Percentiles rank a stretch among this genome's conserved stretches.
These are phyloP conservation scores for Ganoderma lingzhi DNA, from an alignment of 1,284 basidiomycete species.

Conservation along the genomic window DNA sequence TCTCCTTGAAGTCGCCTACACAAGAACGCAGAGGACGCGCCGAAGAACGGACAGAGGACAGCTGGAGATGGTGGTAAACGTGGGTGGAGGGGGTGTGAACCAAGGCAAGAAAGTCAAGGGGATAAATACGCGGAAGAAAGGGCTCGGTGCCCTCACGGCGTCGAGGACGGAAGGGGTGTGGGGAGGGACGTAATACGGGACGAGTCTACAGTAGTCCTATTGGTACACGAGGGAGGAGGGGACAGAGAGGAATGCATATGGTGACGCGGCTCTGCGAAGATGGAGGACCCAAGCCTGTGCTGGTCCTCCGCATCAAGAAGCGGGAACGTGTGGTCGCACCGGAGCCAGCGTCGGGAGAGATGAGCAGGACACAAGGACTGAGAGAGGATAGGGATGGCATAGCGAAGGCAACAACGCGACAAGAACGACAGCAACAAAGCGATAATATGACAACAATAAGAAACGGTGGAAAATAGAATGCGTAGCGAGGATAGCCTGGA, in stretches of 20 bases:
- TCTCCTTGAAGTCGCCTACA: not conserved
- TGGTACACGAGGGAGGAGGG: constrained; percentile 17
- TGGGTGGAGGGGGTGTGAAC: constrained; percentile 9
- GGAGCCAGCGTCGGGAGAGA: constrained; percentile 14
- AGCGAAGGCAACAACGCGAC: constrained; percentile 20
- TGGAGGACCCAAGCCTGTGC: constrained; percentile 23
- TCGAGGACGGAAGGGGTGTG: constrained; percentile 4
- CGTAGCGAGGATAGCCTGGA: not conserved
- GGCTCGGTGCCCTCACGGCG: not conserved
- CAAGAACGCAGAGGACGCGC: not conserved
- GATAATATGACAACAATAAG: constrained; percentile 18
- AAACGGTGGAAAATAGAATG: constrained; percentile 2
- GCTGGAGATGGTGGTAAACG: constrained; percentile 6
- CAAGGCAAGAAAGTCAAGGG: constrained; percentile 31
- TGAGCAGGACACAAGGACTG: constrained; percentile 10
- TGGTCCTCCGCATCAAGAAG: constrained; percentile 1
- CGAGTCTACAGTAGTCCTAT: constrained; percentile 26
- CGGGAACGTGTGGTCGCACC: constrained; percentile 22
- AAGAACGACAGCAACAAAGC: constrained; percentile 21
- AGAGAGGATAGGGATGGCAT: constrained; percentile 21
- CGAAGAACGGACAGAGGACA: not conserved
- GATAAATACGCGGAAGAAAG: constrained; percentile 31
- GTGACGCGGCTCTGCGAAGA: constrained; percentile 15
- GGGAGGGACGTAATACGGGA: constrained; percentile 17
- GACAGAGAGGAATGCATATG: constrained; percentile 23